Evolutionary conservation across 805 yeast species (phyloP), one percentile per base, ranked within the genome.

Genomic region (Ogataea ganodermae): DNA sequence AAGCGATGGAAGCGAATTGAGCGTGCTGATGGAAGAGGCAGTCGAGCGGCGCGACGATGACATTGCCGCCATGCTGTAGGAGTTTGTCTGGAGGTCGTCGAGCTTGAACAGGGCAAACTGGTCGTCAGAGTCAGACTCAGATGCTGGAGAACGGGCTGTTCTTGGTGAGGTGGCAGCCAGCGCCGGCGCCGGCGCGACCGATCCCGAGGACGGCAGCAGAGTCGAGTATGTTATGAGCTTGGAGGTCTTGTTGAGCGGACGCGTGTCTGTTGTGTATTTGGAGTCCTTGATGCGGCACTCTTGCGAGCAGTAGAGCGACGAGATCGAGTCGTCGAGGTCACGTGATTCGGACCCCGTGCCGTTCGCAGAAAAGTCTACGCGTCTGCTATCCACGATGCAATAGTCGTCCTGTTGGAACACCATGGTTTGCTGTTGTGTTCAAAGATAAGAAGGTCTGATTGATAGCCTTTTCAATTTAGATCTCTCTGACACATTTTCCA

Each of bases 331-430:
- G 12, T 33, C 23, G 3, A 10, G 3, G 33, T 4, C 44, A 44
- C 14, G 40, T 38, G 45, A 43, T 30, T 28, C 36, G 4, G 12
- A 14, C 10, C 46, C 16, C 40, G 40, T 43, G 35, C 35, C 27
- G 33, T 27, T 20, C 10, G 23, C 23, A 33, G 12, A 33, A 17
- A 18, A 33, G 18, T 42, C 42, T 14, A 56, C 35, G 36, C 50
- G 51, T 26, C 48, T 56, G 53, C 48, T 56, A 42, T 58, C 61
- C 35, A 58, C 55, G 45, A 58, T 56, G 57, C 61, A 58, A 32
- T 52, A 54, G 12, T 54, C 52, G 41, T 58, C 61, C 43, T 58
- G 61, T 37, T 43, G 52, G 33, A 58, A 58, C 32, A 58, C 37
- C 57, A 46, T 45, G 20, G 12, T 23, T 17, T 41, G 17, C n/a